Conservation (phyloP, 371 early-diverging fungal species). For the Mortierella sp. region DNA sequence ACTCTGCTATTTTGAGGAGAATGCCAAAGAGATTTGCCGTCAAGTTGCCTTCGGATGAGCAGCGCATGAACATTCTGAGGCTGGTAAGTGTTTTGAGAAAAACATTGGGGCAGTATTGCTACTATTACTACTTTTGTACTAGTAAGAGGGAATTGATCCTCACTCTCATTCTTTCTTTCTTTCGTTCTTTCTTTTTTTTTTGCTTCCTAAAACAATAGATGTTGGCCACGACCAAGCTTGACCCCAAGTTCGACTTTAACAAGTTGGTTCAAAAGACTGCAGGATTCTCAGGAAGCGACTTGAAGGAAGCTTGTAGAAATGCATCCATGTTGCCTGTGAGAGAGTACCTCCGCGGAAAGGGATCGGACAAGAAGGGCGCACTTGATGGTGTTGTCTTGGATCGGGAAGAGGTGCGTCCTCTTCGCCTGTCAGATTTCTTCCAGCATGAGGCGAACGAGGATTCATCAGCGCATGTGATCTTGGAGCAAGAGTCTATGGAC, state of each 20-base stretch:
- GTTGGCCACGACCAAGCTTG: conserved; percentile 76
- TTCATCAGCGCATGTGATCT: conserved; percentile 55
- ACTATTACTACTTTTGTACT: too few species aligned
- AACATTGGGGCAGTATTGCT: too few species aligned
- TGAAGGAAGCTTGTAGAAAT: conserved; percentile 96
- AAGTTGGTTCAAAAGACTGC: conserved; percentile 82
- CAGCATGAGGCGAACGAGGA: conserved; percentile 54
- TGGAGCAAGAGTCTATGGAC: conserved; percentile 51
- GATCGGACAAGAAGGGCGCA: conserved; percentile 48
- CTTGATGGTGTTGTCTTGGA: conserved; percentile 52
- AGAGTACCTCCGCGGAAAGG: conserved; percentile 81
- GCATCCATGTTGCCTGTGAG: conserved; percentile 96
- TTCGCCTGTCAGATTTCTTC: conserved; percentile 75
- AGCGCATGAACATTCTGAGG: conserved; percentile 90
- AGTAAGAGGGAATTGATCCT: neutral
- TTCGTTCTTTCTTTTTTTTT: conserved; percentile 3
- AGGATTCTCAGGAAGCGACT: conserved; percentile 93
- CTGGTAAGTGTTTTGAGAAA: conserved; percentile 64
- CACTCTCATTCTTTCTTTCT: neutral
- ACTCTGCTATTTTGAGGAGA: conserved; percentile 93
- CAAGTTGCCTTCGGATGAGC: conserved; percentile 88
- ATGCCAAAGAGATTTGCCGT: conserved; percentile 98
- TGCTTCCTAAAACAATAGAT: conserved; percentile 65
- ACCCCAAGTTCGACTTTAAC: conserved; percentile 77
- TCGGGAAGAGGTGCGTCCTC: conserved; percentile 65